These are phyloP conservation scores for Vachellia collinsii DNA, from an alignment of 306 rosid genomes.

Conservation along the genomic window DNA sequence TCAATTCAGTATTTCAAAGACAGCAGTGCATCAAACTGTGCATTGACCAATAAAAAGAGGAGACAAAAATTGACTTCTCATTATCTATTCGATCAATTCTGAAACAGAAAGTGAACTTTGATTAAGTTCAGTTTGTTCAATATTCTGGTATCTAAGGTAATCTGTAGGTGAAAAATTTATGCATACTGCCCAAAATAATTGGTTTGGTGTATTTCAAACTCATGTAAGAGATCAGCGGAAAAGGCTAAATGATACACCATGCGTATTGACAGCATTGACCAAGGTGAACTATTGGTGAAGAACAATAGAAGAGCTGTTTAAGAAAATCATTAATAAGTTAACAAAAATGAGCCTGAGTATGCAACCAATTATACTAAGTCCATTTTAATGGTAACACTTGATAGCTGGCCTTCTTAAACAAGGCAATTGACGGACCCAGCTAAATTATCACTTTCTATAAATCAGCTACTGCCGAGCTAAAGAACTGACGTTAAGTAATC, in stretches of 20 bases:
- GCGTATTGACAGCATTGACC: neutral
- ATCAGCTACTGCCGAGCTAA: neutral
- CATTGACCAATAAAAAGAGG: neutral
- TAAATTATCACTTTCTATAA: slow-evolving; percentile 4
- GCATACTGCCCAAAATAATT: slow-evolving; percentile 17
- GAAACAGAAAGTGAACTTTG: neutral
- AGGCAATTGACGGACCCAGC: slow-evolving; percentile 6
- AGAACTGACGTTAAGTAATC: neutral
- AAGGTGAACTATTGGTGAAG: neutral
- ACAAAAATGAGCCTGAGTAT: neutral
- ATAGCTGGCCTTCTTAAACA: slow-evolving; percentile 4
- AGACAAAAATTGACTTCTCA: neutral
- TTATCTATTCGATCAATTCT: neutral
- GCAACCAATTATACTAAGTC: slow-evolving; percentile 5
- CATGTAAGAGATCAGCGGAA: neutral
- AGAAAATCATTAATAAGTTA: slow-evolving; percentile 14
- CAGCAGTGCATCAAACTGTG: neutral
- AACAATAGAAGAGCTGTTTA: slow-evolving; percentile 1
- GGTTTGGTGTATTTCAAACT: neutral
- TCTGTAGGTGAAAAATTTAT: slow-evolving; percentile 8
- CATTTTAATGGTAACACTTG: neutral
- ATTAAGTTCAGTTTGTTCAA: slow-evolving; percentile 7
- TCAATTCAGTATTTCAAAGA: slow-evolving; percentile 7
- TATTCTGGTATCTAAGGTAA: neutral
- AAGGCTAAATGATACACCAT: slow-evolving; percentile 8